These are phyloP conservation scores for Dactylonectria estremocensis DNA, from an alignment of 2,329 filamentous ascomycete species.

Conservation along the genomic window DNA sequence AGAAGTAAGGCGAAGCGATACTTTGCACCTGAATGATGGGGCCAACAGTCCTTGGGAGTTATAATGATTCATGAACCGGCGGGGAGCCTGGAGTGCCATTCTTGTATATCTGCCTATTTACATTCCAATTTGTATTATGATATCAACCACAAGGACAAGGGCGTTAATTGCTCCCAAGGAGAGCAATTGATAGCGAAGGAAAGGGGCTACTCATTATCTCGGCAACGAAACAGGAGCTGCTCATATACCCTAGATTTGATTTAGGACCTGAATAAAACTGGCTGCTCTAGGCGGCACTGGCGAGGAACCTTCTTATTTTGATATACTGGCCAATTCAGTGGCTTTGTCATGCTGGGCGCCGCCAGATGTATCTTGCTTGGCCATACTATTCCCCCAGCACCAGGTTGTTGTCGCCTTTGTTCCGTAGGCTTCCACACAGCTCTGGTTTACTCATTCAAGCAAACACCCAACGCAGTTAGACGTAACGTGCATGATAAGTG, in stretches of 20 bases:
- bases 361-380: too few relatives aligned
- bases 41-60: conserved; percentile 3
- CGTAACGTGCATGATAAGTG: too few relatives aligned
- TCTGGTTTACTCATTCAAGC: too few relatives aligned
- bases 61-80: conserved; percentile 45
- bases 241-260: conserved; percentile 41
- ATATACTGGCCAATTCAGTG: too few relatives aligned
- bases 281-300: too few relatives aligned
- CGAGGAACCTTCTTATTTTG: too few relatives aligned
- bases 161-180: conserved; percentile 6
- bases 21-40: conserved; percentile 73
- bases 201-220: conserved; percentile 23
- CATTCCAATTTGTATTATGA: conserved; percentile 28
- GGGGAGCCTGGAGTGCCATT: conserved; percentile 27
- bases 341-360: too few relatives aligned
- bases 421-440: too few relatives aligned
- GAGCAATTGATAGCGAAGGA: conserved; percentile 16
- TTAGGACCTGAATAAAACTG: conserved; percentile 25
- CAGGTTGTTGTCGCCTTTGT: too few relatives aligned
- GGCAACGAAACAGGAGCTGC: conserved; percentile 28
- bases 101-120: conserved; percentile 34
- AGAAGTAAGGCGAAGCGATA: conserved; percentile 79
- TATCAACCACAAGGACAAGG: neutral
- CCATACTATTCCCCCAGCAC: too few relatives aligned
- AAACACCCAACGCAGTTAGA: too few relatives aligned